Base-by-base conservation (phyloP, 2,329 filamentous ascomycete species). In the Fusarium liriodendri region DNA sequence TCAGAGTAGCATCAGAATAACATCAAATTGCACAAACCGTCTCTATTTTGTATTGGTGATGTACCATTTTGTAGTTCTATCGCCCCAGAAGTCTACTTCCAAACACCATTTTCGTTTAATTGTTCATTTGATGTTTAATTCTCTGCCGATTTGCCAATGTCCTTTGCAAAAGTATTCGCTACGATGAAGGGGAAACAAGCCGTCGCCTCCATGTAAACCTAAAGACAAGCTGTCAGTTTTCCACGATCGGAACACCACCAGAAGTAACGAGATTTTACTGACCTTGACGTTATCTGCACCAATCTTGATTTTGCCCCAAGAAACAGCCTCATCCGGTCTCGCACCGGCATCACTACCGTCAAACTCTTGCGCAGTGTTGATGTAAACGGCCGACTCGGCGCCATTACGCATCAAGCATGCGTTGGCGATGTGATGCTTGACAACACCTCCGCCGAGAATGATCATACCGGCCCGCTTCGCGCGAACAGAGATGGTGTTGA, bases 341-440 rank as follows among this genome's bases (percentile, higher is more conserved):
- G 97, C 97, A 1, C 97, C 97, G 0, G 97, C 96, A 84, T 99
- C 97, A 78, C 95, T 98, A 4, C 97, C 97, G 81, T 99, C 97
- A 81, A 98, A 99, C 82, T 99, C 97, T 82, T 98, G 95, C 0
- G 91, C 97, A 1, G 97, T 99, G 83, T 99, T 99, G 83, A 99
- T 95, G 82, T 98, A 99, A 2, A 99, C 97, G 2, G 97, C 97
- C 72, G 94, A 96, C 83, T 99, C 97, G 18, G 97, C 97, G 2
- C 97, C 97, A 79, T 99, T 99, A 59, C 97, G 91, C 97, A 99
- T 98, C 78, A 99, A 83, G 78, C 95, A 98, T 3, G 97, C 97
- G 82, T 99, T 99, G 61, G 97, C 95, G 80, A 99, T 98, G 82
- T 99, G 97, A 80, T 99, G 97, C 86, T 99, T 99, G 78, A 99